Base-by-base conservation (phyloP, 768 basidiomycete genomes). In the Suillus clintonianus region DNA sequence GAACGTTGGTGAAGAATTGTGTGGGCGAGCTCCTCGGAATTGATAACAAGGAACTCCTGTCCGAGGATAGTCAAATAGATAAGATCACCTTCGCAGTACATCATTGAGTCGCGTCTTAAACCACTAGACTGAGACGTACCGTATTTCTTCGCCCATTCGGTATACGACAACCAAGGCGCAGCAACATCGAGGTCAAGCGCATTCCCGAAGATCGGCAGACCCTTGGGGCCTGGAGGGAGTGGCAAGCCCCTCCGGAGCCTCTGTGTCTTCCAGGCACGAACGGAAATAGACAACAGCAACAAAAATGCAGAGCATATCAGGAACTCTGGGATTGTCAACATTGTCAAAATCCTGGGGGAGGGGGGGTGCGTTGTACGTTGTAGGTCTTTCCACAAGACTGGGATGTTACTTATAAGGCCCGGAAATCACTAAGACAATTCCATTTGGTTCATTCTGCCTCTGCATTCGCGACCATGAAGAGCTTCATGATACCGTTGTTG, bases 151-250 rank as follows among this genome's bases (percentile, higher is more conserved):
- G 74, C 74, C 78, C 77, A 78, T 39, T 71, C 55, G 39, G 74
- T 67, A 32, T 77, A 78, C 9, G 77, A 69, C 45, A 74, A 43
- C 77, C 77, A 78, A 11, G 77, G 75, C 1, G 67, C 53, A 6
- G 47, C 19, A 5, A 60, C 3, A 34, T 75, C 53, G 50, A 78
- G 11, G 34, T 70, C 65, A 17, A 71, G 56, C 8, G 62, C 15
- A 47, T 62, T 72, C 2, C 76, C 77, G 4, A 75, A 37, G 30
- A 78, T 59, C 2, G 76, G 77, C 43, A 87, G 74, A 48, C 82
- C 82, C 59, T 74, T 80, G 0, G 87, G 87, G 15, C 86, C 87
- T 19, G 82, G 83, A 39, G 82, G 82, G 17, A 85, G 77, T 9
- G 79, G 71, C 54, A 69, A 61, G 4, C 71, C 69, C 14, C 48